Evolutionary conservation across 805 yeast genomes (phyloP).

Genomic region (Nematodospora valgi): DNA sequence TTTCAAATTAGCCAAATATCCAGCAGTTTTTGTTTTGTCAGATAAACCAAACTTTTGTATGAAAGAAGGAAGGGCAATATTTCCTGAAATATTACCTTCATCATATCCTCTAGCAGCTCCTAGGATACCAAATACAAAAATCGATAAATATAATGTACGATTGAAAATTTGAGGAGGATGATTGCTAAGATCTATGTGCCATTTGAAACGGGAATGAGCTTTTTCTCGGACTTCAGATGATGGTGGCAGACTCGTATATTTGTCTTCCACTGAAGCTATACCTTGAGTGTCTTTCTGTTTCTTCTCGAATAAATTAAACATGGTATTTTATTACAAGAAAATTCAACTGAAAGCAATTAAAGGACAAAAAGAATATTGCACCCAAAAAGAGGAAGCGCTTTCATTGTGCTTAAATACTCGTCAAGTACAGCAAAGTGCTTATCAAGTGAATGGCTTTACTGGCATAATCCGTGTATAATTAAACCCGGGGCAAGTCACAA

Average conservation of each 20-base stretch:
- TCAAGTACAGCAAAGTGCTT: too few relatives aligned
- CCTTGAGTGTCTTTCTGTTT: too few relatives aligned
- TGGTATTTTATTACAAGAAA: too few relatives aligned
- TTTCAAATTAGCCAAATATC: conserved; percentile 38
- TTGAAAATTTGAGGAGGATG: conserved; percentile 44
- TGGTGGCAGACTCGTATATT: neutral
- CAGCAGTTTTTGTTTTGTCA: conserved; percentile 30
- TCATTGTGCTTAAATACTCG: too few relatives aligned
- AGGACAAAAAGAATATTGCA: too few relatives aligned
- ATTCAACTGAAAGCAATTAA: too few relatives aligned
- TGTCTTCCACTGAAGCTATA: conserved; percentile 4
- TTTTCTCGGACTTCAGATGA: neutral
- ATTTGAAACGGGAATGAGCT: conserved; percentile 11
- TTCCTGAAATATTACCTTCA: conserved; percentile 50
- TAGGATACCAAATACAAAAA: conserved; percentile 48
- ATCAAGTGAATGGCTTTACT: too few relatives aligned
- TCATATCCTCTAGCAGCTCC: conserved; percentile 57
- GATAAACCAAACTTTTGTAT: conserved; percentile 38
- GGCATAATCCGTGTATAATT: too few relatives aligned
- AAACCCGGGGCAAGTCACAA: too few relatives aligned
- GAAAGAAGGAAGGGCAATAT: conserved; percentile 42
- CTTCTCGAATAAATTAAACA: neutral
- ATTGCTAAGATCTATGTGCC: conserved; percentile 17
- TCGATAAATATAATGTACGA: conserved; percentile 38
- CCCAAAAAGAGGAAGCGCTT: too few relatives aligned